Evolutionary conservation across 2,329 filamentous ascomycete genomes (phyloP).

Genomic region (Xylariales sp.): DNA sequence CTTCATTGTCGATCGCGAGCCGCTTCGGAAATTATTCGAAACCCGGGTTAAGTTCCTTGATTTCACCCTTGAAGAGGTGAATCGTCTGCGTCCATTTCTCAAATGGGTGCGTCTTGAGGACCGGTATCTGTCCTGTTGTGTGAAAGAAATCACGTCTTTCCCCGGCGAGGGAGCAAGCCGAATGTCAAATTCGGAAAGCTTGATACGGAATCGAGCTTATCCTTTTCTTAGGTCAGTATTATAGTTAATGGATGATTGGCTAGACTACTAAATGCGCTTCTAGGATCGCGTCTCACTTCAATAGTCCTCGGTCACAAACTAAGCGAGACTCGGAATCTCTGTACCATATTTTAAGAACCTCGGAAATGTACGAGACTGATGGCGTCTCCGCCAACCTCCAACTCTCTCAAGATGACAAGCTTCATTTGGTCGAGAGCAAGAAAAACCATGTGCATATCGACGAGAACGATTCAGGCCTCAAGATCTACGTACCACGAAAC

Average conservation of each 20-base stretch:
- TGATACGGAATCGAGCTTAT: conserved; percentile 50
- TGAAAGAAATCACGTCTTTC: conserved; percentile 52
- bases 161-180: conserved; percentile 22
- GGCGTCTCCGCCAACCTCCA: conserved; percentile 28
- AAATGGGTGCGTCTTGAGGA: conserved; percentile 50
- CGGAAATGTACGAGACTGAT: conserved; percentile 48
- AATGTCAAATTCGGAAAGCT: conserved; percentile 42
- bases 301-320: conserved; percentile 42
- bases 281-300: conserved; percentile 48
- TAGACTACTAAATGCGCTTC: background rate
- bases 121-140: conserved; percentile 50
- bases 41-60: conserved; percentile 50
- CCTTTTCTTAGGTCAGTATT: conserved; percentile 49
- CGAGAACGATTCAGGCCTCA: conserved; percentile 34
- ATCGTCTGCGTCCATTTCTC: conserved; percentile 48
- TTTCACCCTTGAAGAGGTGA: conserved; percentile 51
- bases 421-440: conserved; percentile 24
- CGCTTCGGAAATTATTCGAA: conserved; percentile 45
- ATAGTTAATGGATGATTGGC: no score
- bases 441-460: conserved; percentile 46
- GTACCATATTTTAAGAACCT: conserved; percentile 42
- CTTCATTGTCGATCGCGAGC: conserved; percentile 51
- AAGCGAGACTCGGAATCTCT: conserved; percentile 31
- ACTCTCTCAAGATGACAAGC: conserved; percentile 21
- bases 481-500: conserved; percentile 50